A percentile compares a stretch with the other conserved stretches of the same genome.
These are phyloP conservation scores for Chrysoporthe puriensis DNA, from an alignment of 2,329 filamentous ascomycete species.

Conservation along the genomic window DNA sequence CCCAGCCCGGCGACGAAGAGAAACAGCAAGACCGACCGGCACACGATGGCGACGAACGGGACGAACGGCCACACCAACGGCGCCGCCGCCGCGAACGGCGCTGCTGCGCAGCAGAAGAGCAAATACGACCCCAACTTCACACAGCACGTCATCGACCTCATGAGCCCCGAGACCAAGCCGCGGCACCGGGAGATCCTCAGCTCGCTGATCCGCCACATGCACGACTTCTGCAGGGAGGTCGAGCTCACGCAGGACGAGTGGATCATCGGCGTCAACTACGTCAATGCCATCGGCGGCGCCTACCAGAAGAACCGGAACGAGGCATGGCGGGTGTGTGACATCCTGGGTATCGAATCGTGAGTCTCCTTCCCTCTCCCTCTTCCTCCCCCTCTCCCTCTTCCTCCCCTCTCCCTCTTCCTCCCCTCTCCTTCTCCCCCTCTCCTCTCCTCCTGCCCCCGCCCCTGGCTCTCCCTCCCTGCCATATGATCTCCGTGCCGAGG, in stretches of 20 bases:
- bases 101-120: conserved; percentile 15
- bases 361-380: conserved; percentile 15
- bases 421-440: no score
- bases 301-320: conserved; percentile 63
- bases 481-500: no score
- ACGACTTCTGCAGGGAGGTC: conserved; percentile 66
- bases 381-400: not conserved
- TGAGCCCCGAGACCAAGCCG: conserved; percentile 61
- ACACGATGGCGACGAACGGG: conserved; percentile 13
- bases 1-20: not conserved
- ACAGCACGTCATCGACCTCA: conserved; percentile 60
- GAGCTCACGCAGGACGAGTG: conserved; percentile 66
- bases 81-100: conserved; percentile 15
- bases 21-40: not conserved
- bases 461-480: not conserved
- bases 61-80: conserved; percentile 3
- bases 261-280: conserved; percentile 58
- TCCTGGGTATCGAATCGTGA: conserved; percentile 61
- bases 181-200: conserved; percentile 58
- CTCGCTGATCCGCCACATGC: conserved; percentile 61
- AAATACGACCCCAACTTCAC: conserved; percentile 52
- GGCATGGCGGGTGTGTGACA: conserved; percentile 64
- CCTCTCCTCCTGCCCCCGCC: no score
- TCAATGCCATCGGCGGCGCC: conserved; percentile 65
- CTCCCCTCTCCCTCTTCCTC: no score